Evolutionary conservation across 148 eudicot species (phyloP).

Genomic region (Arctostaphylos glauca): DNA sequence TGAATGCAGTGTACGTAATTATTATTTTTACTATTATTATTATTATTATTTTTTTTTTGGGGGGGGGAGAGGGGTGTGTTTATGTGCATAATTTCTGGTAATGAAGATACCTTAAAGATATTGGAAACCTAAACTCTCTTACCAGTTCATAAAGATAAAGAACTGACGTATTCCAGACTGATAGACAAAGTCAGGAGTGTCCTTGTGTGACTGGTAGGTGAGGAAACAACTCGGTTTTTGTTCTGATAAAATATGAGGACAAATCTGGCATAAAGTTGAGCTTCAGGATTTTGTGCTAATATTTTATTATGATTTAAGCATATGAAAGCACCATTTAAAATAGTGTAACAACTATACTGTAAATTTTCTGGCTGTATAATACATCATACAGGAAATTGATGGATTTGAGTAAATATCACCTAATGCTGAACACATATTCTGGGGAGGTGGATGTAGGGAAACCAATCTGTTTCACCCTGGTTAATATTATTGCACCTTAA

Average conservation of each 20-base stretch:
- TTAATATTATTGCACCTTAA: not conserved
- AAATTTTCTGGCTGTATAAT: not conserved
- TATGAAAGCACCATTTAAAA: not conserved
- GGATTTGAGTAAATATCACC: not conserved
- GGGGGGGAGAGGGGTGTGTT: not conserved
- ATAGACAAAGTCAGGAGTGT: slow-evolving; percentile 4
- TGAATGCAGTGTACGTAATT: not conserved
- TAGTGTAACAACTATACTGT: not conserved
- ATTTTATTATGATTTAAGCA: not conserved
- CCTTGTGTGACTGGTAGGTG: slow-evolving; percentile 1
- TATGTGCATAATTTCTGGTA: not conserved
- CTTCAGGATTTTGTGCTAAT: not conserved
- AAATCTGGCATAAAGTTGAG: slow-evolving; percentile 3
- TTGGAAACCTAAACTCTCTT: not conserved
- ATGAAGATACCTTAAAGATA: not conserved
- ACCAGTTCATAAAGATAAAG: not conserved
- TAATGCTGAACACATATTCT: not conserved
- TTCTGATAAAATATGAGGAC: not conserved
- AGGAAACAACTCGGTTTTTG: not conserved
- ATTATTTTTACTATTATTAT: not conserved
- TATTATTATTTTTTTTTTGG: not conserved
- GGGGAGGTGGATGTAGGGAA: not conserved
- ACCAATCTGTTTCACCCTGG: not conserved
- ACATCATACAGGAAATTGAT: not conserved
- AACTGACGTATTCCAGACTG: not conserved